Percentiles rank a stretch among this genome's conserved stretches.
Evolutionary conservation across 495 filamentous ascomycete genomes (phyloP).

Genomic region (Penicillium robsamsonii): DNA sequence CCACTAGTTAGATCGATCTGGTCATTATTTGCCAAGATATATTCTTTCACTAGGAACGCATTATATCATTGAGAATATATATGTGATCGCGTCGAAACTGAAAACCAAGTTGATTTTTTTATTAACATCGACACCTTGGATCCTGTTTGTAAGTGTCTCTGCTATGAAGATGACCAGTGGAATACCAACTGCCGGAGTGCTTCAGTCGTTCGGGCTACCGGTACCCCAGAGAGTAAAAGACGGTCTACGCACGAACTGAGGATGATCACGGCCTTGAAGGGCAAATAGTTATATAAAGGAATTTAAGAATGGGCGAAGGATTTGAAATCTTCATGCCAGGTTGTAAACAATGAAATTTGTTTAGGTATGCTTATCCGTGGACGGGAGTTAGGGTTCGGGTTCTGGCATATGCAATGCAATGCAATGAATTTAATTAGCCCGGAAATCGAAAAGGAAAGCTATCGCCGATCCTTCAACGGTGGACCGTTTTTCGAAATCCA

Average conservation of each 20-base stretch:
- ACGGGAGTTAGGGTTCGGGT: background rate
- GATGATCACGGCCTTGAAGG: constrained; percentile 61
- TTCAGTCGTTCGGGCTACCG: constrained; percentile 73
- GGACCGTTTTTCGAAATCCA: background rate
- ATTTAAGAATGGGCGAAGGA: background rate
- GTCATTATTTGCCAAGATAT: too few relatives aligned
- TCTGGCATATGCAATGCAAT: background rate
- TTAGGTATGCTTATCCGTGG: background rate
- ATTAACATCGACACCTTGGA: constrained; percentile 90
- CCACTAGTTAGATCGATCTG: too few relatives aligned
- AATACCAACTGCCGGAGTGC: background rate
- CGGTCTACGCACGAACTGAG: constrained; percentile 80
- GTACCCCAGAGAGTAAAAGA: constrained; percentile 78
- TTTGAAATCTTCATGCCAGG: background rate
- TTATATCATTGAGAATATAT: constrained; percentile 67
- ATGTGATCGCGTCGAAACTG: constrained; percentile 65
- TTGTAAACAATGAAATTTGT: background rate
- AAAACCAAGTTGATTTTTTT: constrained; percentile 76
- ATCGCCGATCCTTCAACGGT: background rate
- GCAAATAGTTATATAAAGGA: background rate
- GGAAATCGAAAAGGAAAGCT: background rate
- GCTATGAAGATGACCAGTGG: background rate
- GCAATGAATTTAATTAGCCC: background rate
- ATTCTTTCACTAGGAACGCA: constrained; percentile 30
- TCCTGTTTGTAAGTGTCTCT: constrained; percentile 62